phyloP scores from a whole-genome alignment of 345 rosid species.

The Bruguiera sexangula region DNA sequence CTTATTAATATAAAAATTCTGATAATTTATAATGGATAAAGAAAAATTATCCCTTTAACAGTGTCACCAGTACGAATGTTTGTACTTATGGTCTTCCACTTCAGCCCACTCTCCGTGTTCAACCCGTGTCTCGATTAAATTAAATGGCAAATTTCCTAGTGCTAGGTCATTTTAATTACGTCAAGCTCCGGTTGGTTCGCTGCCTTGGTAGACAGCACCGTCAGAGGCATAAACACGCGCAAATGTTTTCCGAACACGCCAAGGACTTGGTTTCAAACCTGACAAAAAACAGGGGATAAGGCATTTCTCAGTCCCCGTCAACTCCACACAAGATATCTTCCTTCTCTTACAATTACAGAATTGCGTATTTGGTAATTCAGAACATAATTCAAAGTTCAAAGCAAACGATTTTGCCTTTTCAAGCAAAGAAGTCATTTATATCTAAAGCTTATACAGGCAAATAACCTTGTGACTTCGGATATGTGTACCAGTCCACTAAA shows the following conservation, averaged over 20 bases:
- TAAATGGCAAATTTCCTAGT: no score
- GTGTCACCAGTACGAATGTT: no score
- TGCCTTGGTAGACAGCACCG: no score
- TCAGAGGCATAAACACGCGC: neutral
- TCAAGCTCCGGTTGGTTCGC: no score
- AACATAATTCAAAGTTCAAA: conserved; percentile 4
- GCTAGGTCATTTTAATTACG: no score
- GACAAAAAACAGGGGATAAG: conserved; percentile 16
- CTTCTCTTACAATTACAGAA: neutral
- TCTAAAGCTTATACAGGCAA: neutral
- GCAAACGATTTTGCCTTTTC: neutral
- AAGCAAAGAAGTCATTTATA: neutral
- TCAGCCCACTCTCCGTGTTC: no score
- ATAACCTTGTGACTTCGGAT: conserved; percentile 21
- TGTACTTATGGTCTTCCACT: no score
- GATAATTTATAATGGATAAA: no score
- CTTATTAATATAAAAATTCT: no score
- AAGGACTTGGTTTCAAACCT: conserved; percentile 11
- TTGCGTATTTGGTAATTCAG: conserved; percentile 34
- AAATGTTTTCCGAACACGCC: neutral
- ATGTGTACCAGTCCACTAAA: conserved; percentile 35
- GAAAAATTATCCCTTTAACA: no score
- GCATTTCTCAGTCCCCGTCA: conserved; percentile 30
- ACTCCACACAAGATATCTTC: neutral
- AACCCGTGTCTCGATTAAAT: no score